Evolutionary conservation across 345 rosid genomes (phyloP).

Genomic region (Lepidium aucheri): DNA sequence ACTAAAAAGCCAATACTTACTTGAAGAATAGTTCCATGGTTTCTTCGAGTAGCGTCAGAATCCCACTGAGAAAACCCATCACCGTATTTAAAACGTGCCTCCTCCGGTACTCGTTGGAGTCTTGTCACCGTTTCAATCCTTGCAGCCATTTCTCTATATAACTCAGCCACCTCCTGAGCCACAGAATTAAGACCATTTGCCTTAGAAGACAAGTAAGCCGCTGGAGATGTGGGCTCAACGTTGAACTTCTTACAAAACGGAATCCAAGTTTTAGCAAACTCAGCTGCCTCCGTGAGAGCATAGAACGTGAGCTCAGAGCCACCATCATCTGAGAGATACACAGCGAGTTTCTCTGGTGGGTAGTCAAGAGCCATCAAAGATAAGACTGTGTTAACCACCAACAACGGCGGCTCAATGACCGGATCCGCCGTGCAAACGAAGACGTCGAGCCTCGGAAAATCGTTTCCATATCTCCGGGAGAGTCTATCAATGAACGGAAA

Average conservation of each 20-base stretch:
- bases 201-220: constrained; percentile 40
- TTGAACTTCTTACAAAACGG: constrained; percentile 48
- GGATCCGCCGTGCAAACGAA: constrained; percentile 73
- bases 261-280: constrained; percentile 50
- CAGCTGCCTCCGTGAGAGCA: constrained; percentile 47
- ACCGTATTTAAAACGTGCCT: constrained; percentile 23
- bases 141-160: constrained; percentile 45
- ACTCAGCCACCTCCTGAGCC: constrained; percentile 1
- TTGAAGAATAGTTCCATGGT: constrained; percentile 55
- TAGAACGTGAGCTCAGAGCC: constrained; percentile 53
- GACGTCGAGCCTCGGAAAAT: constrained; percentile 51
- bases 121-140: constrained; percentile 29
- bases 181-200: background rate
- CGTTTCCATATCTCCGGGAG: constrained; percentile 28
- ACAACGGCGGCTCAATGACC: constrained; percentile 54
- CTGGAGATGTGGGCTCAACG: constrained; percentile 55
- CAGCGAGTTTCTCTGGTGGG: constrained; percentile 47
- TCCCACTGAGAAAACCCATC: constrained; percentile 55
- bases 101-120: constrained; percentile 33
- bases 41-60: constrained; percentile 29
- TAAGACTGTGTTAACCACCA: constrained; percentile 63
- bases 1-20: constrained; percentile 23
- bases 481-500: constrained; percentile 35
- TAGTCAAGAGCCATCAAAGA: constrained; percentile 54
- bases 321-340: constrained; percentile 67